Percentiles rank a stretch among this genome's conserved stretches.
Evolutionary conservation across 208 protist species (phyloP).

Genomic region (Wallacemonas sp.): DNA sequence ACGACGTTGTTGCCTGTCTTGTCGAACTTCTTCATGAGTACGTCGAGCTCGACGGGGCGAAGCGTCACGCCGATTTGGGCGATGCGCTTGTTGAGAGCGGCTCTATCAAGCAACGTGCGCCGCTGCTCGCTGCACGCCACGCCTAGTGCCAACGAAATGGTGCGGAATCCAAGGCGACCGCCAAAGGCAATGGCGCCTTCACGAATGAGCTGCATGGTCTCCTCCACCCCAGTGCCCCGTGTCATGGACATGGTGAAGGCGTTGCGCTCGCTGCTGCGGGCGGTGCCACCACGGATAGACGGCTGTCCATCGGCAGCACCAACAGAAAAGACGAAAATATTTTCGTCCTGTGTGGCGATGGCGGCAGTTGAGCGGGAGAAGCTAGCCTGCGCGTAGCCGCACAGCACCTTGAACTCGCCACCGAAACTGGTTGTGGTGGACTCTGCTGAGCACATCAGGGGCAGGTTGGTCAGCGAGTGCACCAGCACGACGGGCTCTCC

Average conservation of each 20-base stretch:
- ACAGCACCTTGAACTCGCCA: constrained; percentile 55
- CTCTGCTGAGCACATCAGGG: constrained; percentile 35
- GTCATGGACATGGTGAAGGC: constrained; percentile 37
- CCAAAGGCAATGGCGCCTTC: constrained; percentile 58
- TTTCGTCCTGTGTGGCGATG: constrained; percentile 53
- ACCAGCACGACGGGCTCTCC: constrained; percentile 75
- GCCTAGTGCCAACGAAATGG: constrained; percentile 64
- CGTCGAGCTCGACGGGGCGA: constrained; percentile 64
- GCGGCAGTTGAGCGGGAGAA: constrained; percentile 37
- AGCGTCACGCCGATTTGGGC: constrained; percentile 54
- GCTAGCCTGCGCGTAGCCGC: constrained; percentile 34
- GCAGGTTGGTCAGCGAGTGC: constrained; percentile 71
- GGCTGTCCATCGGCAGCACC: constrained; percentile 1
- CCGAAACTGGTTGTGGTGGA: constrained; percentile 53
- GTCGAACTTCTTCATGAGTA: constrained; percentile 78
- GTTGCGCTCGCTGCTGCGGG: neutral
- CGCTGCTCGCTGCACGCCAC: constrained; percentile 69
- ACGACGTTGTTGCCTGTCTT: constrained; percentile 61
- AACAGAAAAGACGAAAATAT: constrained; percentile 53
- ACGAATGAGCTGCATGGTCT: constrained; percentile 59
- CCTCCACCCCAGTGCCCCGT: constrained; percentile 29
- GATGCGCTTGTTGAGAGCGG: constrained; percentile 32
- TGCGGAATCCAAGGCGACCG: constrained; percentile 73
- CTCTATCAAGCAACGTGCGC: constrained; percentile 36
- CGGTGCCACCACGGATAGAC: neutral